These are phyloP conservation scores for Zopfia rhizophila DNA, from an alignment of 2,329 filamentous ascomycete species.

Conservation along the genomic window DNA sequence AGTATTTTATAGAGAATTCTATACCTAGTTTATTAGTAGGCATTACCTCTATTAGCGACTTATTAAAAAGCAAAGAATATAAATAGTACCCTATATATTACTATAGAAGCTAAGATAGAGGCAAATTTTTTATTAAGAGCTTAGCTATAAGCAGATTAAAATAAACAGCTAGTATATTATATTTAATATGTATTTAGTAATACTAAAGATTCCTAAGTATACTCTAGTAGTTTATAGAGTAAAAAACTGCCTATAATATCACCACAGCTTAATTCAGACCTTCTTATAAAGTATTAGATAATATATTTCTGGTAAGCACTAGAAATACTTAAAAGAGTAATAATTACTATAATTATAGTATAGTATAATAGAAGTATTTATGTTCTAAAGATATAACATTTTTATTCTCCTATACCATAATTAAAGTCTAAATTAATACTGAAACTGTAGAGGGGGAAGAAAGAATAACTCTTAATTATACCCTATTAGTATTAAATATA, in stretches of 20 bases:
- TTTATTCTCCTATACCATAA: constrained; percentile 31
- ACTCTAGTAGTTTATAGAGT: constrained; percentile 6
- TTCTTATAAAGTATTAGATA: not conserved
- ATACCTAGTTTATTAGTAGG: constrained; percentile 53
- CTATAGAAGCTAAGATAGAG: constrained; percentile 59
- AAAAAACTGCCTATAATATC: constrained; percentile 13
- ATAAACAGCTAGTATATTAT: constrained; percentile 43
- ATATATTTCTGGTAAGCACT: constrained; percentile 7
- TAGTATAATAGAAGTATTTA: constrained; percentile 10
- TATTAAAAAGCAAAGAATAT: constrained; percentile 59
- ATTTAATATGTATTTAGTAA: constrained; percentile 11
- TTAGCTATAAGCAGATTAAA: constrained; percentile 64
- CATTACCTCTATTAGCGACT: constrained; percentile 56
- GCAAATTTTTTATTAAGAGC: constrained; percentile 64
- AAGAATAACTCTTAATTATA: constrained; percentile 42
- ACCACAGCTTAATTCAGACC: constrained; percentile 9
- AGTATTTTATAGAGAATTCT: constrained; percentile 52
- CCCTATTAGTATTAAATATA: constrained; percentile 58
- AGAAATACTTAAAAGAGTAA: constrained; percentile 29
- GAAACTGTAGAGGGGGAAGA: constrained; percentile 20
- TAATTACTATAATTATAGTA: constrained; percentile 28
- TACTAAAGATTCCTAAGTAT: not conserved
- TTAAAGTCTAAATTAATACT: constrained; percentile 32
- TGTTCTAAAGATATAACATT: constrained; percentile 5
- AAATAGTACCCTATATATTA: constrained; percentile 55